Conservation (phyloP, 352 stramenopile species). For the Peronosclerospora sorghi region DNA sequence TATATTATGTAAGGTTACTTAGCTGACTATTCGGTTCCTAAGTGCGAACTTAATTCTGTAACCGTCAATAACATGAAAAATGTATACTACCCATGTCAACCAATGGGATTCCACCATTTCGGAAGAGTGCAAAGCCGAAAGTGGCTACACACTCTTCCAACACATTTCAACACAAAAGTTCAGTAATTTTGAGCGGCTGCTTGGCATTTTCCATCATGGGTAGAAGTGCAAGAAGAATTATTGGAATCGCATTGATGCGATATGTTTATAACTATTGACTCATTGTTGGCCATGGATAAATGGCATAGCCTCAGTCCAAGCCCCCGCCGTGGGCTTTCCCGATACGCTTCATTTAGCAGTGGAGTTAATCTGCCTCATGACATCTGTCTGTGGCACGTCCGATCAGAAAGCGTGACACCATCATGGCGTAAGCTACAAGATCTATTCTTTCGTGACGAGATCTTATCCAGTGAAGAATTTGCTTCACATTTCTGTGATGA, state of each 20-base stretch:
- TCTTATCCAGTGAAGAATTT: slow-evolving; percentile 62
- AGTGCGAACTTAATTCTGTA: no score
- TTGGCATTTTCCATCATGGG: slow-evolving; percentile 71
- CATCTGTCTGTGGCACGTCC: slow-evolving; percentile 35
- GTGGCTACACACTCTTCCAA: no score
- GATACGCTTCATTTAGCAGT: slow-evolving; percentile 1
- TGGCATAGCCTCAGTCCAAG: slow-evolving; percentile 1
- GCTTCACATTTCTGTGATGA: slow-evolving; percentile 49
- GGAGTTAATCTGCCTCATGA: slow-evolving; percentile 50
- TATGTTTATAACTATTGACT: slow-evolving; percentile 66
- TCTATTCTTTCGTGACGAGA: slow-evolving; percentile 69
- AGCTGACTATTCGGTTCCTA: no score
- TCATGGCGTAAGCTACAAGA: slow-evolving; percentile 78
- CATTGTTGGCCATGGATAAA: slow-evolving; percentile 58
- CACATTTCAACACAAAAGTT: no score
- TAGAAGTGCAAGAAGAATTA: slow-evolving; percentile 40
- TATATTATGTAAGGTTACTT: no score
- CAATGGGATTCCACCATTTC: no score
- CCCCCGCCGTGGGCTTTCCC: slow-evolving; percentile 10
- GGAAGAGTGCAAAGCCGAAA: no score
- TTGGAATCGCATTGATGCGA: slow-evolving; percentile 57
- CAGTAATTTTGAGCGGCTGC: no score
- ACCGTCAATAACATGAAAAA: no score
- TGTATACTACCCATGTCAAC: no score
- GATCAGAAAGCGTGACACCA: slow-evolving; percentile 57